Base-by-base conservation (phyloP, 2,329 filamentous ascomycete genomes). In the Alternaria conjuncta region DNA sequence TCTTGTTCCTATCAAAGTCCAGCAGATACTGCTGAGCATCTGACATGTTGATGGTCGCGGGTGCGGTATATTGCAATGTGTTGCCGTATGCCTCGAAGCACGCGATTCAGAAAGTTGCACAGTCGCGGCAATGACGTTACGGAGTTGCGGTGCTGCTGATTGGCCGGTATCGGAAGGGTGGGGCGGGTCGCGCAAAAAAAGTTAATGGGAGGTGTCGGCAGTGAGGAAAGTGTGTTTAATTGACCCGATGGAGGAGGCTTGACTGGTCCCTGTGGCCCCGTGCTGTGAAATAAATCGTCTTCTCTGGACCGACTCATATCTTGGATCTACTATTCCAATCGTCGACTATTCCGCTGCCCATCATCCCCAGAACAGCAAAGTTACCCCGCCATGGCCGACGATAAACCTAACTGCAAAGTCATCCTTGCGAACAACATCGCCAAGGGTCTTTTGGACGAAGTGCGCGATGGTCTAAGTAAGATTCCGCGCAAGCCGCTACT, bases 351-450 rank as follows among this genome's bases (percentile, higher is more conserved):
- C 49, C 20, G 30, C 49, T 25, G 49, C 36, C 0, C 20, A 30
- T 44, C 20, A 25, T 44, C 58, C 58, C 53, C 60, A 47, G 49
- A 28, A 41, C 20, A 23, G n/a, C 58, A 47, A 61, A 59, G 47
- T 41, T 61, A 68, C 68, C 66, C 69, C 70, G 67, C 72, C 70
- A 79, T 79, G 77, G 76, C 75, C 63, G 75, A 77, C 63, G 75
- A 78, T 49, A 79, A 80, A 61, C 73, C 79, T 64, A 76, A 92
- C 76, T 98, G 96, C 88, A 97, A 97, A 87, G 94, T 97, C 80
- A 88, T 98, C 75, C 88, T 97, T 72, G 93, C 95, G 63, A 91
- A 92, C 72, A 91, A 90, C 72, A 94, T 99, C 75, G 93, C 94
- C 70, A 96, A 94, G 83, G 86, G 86, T 59, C 86, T 97, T 55